These are phyloP conservation scores for Pseudoperonospora humuli DNA, from an alignment of 352 stramenopile species.

Conservation along the genomic window DNA sequence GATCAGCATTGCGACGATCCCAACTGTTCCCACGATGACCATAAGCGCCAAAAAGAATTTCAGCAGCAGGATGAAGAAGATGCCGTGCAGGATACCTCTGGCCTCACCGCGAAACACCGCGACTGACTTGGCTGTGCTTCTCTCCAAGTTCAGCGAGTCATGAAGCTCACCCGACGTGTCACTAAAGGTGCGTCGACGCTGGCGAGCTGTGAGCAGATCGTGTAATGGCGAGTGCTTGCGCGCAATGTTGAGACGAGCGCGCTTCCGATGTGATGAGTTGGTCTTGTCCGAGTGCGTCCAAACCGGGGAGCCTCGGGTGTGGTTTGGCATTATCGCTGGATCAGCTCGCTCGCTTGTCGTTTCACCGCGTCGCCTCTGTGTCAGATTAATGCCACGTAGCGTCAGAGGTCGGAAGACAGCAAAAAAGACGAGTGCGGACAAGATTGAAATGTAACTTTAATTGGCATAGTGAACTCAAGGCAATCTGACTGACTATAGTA, in stretches of 20 bases:
- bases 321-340: conserved; percentile 6
- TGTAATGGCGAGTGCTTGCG: conserved; percentile 15
- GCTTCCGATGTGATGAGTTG: conserved; percentile 4
- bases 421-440: no score
- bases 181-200: conserved; percentile 24
- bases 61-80: conserved; percentile 54
- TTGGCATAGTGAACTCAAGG: no score
- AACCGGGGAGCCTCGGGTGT: conserved; percentile 3
- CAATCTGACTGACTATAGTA: no score
- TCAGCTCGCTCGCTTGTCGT: background rate
- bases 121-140: conserved; percentile 46
- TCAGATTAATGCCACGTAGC: no score
- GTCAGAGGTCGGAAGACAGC: conserved; percentile 9
- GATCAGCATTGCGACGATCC: conserved; percentile 25
- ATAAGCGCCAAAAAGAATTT: conserved; percentile 40
- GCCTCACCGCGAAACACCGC: conserved; percentile 48
- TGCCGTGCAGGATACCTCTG: conserved; percentile 46
- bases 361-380: background rate
- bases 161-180: conserved; percentile 27
- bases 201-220: conserved; percentile 13
- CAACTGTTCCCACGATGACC: conserved; percentile 28
- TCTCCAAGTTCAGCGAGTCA: conserved; percentile 33
- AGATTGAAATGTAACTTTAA: no score
- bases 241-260: conserved; percentile 7
- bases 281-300: conserved; percentile 12